Evolutionary conservation across 257 asterid genomes (phyloP).

Genomic region (Lantana camara): DNA sequence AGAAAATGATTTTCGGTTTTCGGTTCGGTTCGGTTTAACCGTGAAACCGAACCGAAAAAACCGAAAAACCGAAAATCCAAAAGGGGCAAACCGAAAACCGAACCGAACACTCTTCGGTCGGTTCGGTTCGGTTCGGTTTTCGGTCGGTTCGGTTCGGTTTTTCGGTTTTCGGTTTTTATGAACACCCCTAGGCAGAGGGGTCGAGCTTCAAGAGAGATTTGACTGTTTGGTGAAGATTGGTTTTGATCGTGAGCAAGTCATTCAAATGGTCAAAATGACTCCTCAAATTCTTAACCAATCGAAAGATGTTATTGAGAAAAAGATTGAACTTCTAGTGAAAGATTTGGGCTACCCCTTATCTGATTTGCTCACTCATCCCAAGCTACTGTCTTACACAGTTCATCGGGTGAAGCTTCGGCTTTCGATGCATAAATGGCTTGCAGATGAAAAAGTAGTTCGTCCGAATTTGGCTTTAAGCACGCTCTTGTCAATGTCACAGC

Average conservation of each 20-base stretch:
- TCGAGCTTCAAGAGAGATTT: constrained; percentile 71
- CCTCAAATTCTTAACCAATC: constrained; percentile 71
- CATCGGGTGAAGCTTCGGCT: constrained; percentile 58
- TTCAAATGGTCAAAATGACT: constrained; percentile 43
- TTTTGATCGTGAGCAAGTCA: constrained; percentile 45
- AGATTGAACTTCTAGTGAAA: constrained; percentile 50
- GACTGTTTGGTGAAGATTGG: constrained; percentile 60
- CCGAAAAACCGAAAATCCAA: no score
- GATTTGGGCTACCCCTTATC: constrained; percentile 55
- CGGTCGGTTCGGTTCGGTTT: no score
- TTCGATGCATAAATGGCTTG: constrained; percentile 68
- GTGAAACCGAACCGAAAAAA: no score
- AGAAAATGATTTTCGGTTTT: no score
- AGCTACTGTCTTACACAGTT: constrained; percentile 44
- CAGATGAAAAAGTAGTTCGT: constrained; percentile 42
- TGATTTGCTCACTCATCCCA: constrained; percentile 48
- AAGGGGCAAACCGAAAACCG: no score
- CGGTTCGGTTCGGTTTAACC: no score
- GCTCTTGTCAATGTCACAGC: constrained; percentile 56
- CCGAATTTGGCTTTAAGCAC: constrained; percentile 66
- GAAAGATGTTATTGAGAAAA: constrained; percentile 45
- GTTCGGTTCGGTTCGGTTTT: no score
- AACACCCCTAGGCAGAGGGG: constrained; percentile 71
- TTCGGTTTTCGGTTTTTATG: no score
- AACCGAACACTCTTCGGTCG: no score